Evolutionary conservation across 2,329 filamentous ascomycete genomes (phyloP).

Genomic region (Alternaria brassicicola): DNA sequence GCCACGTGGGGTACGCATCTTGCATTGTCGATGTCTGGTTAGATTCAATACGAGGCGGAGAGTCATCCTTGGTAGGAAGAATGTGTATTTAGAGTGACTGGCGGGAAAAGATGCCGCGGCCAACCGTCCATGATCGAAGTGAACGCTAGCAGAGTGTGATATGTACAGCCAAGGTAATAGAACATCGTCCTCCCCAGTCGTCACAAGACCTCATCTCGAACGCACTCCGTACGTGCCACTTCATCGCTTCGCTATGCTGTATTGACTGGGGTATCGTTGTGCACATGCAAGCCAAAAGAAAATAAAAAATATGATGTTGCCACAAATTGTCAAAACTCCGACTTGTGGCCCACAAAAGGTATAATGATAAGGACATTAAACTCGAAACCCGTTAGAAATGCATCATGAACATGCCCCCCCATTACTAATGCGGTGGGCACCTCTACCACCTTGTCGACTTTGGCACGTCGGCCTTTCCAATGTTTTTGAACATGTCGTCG

Average conservation of each 20-base stretch:
- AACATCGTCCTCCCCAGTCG: slow-evolving; percentile 23
- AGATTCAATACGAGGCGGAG: neutral
- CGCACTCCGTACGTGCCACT: slow-evolving; percentile 1
- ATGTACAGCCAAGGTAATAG: slow-evolving; percentile 7
- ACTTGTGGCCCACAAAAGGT: slow-evolving; percentile 25
- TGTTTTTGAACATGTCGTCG: slow-evolving; percentile 51
- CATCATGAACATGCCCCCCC: slow-evolving; percentile 28
- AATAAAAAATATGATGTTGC: slow-evolving; percentile 32
- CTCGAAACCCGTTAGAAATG: slow-evolving; percentile 35
- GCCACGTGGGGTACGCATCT: slow-evolving; percentile 11
- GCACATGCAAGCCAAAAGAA: slow-evolving; percentile 45
- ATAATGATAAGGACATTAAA: slow-evolving; percentile 41
- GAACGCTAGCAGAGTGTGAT: slow-evolving; percentile 25
- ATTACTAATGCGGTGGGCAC: slow-evolving; percentile 5
- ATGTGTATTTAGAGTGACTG: slow-evolving; percentile 13
- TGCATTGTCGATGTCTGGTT: slow-evolving; percentile 13
- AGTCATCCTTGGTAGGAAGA: neutral
- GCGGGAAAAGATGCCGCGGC: slow-evolving; percentile 12
- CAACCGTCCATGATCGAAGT: slow-evolving; percentile 29
- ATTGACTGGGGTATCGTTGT: slow-evolving; percentile 48
- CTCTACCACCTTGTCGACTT: slow-evolving; percentile 31
- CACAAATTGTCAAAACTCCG: slow-evolving; percentile 40
- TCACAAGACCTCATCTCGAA: slow-evolving; percentile 10
- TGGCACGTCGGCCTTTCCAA: slow-evolving; percentile 17
- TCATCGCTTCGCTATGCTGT: slow-evolving; percentile 30